Conservation (phyloP, 2,329 filamentous ascomycete genomes). For the Diaporthe eres region DNA sequence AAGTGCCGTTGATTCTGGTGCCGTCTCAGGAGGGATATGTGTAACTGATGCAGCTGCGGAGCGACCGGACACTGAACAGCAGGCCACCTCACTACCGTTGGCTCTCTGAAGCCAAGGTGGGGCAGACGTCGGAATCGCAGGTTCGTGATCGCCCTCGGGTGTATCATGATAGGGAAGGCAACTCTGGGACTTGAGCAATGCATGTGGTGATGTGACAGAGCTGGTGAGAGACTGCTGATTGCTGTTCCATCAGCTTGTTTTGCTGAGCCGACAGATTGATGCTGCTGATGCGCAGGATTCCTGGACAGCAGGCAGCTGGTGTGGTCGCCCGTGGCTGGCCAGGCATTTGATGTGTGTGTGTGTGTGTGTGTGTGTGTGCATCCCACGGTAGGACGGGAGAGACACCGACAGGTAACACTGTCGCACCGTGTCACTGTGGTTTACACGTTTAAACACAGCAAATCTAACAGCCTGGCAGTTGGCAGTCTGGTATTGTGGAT, state of each 20-base stretch:
- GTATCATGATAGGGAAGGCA: conserved; percentile 21
- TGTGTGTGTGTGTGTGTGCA: not conserved
- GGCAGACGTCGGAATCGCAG: conserved; percentile 18
- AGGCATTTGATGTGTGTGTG: not conserved
- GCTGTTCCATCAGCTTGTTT: conserved; percentile 10
- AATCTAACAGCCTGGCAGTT: not conserved
- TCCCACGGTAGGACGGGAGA: conserved; percentile 8
- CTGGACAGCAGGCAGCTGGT: conserved; percentile 1
- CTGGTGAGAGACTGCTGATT: conserved; percentile 20
- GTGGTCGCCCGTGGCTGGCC: conserved; percentile 9
- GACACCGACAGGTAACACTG: not conserved
- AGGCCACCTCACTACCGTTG: conserved; percentile 26
- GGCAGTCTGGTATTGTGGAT: conserved; percentile 3
- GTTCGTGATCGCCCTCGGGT: conserved; percentile 35
- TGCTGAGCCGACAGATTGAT: conserved; percentile 7
- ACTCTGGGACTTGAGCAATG: not conserved
- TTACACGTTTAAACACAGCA: not conserved
- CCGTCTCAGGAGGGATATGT: conserved; percentile 18
- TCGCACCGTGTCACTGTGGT: not conserved
- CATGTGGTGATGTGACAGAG: conserved; percentile 18
- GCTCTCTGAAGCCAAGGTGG: conserved; percentile 16
- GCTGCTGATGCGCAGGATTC: conserved; percentile 4
- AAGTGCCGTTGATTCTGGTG: conserved; percentile 32
- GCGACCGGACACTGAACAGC: conserved; percentile 31
- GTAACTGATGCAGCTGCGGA: conserved; percentile 36